Base-by-base conservation (phyloP, 2,329 filamentous ascomycete species). In the Nemania diffusa region DNA sequence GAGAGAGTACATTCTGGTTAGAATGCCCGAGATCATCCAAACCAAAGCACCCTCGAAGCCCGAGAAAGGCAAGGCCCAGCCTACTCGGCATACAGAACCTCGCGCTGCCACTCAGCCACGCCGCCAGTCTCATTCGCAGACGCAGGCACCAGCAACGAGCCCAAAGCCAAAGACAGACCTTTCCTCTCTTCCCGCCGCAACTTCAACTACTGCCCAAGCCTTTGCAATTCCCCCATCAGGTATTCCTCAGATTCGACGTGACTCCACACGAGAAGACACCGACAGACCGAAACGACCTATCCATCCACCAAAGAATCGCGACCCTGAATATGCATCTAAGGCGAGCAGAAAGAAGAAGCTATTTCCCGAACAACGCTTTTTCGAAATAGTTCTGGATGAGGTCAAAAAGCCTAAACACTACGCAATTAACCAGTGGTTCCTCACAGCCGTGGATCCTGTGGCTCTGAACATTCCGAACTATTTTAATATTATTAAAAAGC, bases 391-490 rank as follows among this genome's bases (percentile, higher is more conserved):
- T 1, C 78, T 98, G 64, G 87, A 88, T 37, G 93, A 97, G 76
- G 78, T 98, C 34, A 87, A 90, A 79, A 92, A 93, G 77, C 80
- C 86, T 0, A 94, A 92, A 78, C 87, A 97, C 76, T 84, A 84
- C 63, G 76, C 81, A 1, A 82, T 90, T 71, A 93, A 93, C 50
- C 85, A 86, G 62, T 90, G 92, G 66, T 99, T 99, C 82, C 82
- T 93, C 74, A 82, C 87, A 7, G 92, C 96, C 0, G 96, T 99
- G 22, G 96, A 99, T 77, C 94, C 96, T 0, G 94, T 98, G 40
- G 95, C 94, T 0, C 83, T 98, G 61, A 94, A 95, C 77, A 97
- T 98, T 67, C 96, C 96, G 0, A 91, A 91, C 26, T 99, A 99
- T 78, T 93, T 96, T 78, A 93, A 91, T 75, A 84, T 98, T 69